These are phyloP conservation scores for Penicillium verhagenii DNA, from an alignment of 495 filamentous ascomycete genomes.

Conservation along the genomic window DNA sequence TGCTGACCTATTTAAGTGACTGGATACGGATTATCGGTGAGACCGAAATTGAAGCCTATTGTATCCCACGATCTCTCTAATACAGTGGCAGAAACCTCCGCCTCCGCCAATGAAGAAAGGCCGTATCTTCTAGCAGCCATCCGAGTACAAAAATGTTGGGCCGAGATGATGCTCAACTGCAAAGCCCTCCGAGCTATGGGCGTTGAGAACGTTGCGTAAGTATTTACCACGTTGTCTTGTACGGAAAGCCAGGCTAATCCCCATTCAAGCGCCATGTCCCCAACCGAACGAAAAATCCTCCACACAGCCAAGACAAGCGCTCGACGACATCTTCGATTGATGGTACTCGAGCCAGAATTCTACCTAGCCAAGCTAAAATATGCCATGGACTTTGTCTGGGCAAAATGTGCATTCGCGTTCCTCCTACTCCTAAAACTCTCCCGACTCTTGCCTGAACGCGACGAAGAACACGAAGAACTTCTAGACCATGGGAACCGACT, in stretches of 20 bases:
- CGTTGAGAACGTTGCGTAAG: slow-evolving; percentile 45
- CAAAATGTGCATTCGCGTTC: slow-evolving; percentile 54
- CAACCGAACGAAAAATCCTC: slow-evolving; percentile 41
- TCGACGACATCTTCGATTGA: slow-evolving; percentile 48
- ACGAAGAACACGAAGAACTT: slow-evolving; percentile 38
- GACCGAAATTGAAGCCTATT: neutral
- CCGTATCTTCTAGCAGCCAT: slow-evolving; percentile 39
- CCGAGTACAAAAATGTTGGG: slow-evolving; percentile 46
- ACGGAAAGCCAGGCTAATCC: neutral
- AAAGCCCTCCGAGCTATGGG: slow-evolving; percentile 48
- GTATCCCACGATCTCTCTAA: neutral
- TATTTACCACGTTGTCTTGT: slow-evolving; percentile 4
- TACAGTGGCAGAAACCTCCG: slow-evolving; percentile 12
- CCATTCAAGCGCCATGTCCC: slow-evolving; percentile 35
- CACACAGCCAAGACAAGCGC: slow-evolving; percentile 47
- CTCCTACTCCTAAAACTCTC: slow-evolving; percentile 51
- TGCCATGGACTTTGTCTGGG: slow-evolving; percentile 57
- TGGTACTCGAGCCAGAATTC: slow-evolving; percentile 36
- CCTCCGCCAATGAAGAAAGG: slow-evolving; percentile 28
- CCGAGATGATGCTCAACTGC: slow-evolving; percentile 50
- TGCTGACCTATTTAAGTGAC: slow-evolving; percentile 28
- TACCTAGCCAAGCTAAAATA: slow-evolving; percentile 52
- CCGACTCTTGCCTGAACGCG: slow-evolving; percentile 44
- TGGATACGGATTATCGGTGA: slow-evolving; percentile 46
- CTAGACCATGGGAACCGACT: slow-evolving; percentile 44